Evolutionary conservation across 2,329 filamentous ascomycete genomes (phyloP).

Genomic region (Thelonectria olida): DNA sequence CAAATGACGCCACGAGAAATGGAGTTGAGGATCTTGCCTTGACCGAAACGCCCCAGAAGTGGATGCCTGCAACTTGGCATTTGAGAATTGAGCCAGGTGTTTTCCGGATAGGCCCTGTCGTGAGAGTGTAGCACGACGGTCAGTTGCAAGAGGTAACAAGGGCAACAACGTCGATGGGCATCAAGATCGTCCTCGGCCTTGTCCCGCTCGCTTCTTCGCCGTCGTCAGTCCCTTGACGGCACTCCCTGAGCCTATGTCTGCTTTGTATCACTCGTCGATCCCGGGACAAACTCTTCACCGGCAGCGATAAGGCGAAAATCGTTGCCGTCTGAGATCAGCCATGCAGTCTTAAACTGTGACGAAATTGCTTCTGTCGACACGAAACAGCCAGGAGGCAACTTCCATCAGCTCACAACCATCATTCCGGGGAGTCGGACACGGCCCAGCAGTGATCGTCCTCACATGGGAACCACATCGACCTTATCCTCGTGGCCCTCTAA

Average conservation of each 20-base stretch:
- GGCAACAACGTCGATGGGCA: not conserved
- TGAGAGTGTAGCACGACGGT: not conserved
- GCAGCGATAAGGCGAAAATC: conserved; percentile 9
- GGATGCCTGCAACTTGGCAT: conserved; percentile 9
- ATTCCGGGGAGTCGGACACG: not conserved
- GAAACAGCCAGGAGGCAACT: too few species aligned
- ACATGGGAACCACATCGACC: conserved; percentile 2
- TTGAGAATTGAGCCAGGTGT: not conserved
- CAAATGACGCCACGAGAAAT: conserved; percentile 4
- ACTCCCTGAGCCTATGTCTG: not conserved
- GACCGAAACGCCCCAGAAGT: not conserved
- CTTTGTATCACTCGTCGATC: conserved; percentile 1
- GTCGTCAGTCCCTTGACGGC: not conserved
- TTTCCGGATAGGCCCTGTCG: not conserved
- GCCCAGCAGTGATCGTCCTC: conserved; percentile 5
- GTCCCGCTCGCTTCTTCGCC: not conserved
- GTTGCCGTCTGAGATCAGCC: conserved; percentile 1
- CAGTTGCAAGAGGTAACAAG: not conserved
- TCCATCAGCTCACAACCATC: not conserved
- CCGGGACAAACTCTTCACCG: not conserved
- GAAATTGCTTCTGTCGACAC: not conserved
- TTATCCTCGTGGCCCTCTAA: conserved; percentile 2
- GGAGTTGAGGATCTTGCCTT: not conserved
- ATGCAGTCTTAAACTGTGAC: not conserved
- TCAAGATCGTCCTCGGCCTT: conserved; percentile 1